Evolutionary conservation across 208 protist genomes (phyloP).

Genomic region (Leptomonas pyrrhocoris): DNA sequence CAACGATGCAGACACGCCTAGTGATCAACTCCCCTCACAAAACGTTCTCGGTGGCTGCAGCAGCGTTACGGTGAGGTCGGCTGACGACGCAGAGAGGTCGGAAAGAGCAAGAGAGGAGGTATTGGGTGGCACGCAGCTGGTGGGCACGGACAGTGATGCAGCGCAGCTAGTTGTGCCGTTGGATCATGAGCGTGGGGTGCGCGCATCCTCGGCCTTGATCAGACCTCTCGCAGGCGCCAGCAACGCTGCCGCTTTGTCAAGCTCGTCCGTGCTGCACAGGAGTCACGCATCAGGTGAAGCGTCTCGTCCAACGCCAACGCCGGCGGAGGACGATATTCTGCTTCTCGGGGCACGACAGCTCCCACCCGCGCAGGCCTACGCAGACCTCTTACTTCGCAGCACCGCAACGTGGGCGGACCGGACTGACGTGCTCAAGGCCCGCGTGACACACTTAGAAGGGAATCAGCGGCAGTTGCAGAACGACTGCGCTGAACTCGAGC

Average conservation of each 20-base stretch:
- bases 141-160: neutral
- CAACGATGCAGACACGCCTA: too few relatives aligned
- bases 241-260: neutral
- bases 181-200: neutral
- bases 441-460: slow-evolving; percentile 42
- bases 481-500: slow-evolving; percentile 58
- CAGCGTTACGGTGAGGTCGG: slow-evolving; percentile 7
- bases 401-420: slow-evolving; percentile 38
- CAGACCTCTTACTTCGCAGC: slow-evolving; percentile 44
- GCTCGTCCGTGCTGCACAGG: neutral
- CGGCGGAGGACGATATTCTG: slow-evolving; percentile 33
- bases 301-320: neutral
- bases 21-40: too few relatives aligned
- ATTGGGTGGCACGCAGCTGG: neutral
- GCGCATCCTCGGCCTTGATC: neutral
- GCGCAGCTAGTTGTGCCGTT: neutral
- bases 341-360: slow-evolving; percentile 53
- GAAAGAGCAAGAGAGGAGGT: neutral
- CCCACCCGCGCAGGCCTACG: slow-evolving; percentile 53
- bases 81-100: neutral
- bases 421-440: slow-evolving; percentile 35
- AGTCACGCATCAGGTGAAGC: neutral
- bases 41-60: slow-evolving; percentile 1
- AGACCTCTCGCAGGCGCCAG: neutral
- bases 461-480: slow-evolving; percentile 60